Percentiles rank a stretch among this genome's conserved stretches.
Evolutionary conservation across 2,329 filamentous ascomycete species (phyloP).

Genomic region (Chaetomium sp.): DNA sequence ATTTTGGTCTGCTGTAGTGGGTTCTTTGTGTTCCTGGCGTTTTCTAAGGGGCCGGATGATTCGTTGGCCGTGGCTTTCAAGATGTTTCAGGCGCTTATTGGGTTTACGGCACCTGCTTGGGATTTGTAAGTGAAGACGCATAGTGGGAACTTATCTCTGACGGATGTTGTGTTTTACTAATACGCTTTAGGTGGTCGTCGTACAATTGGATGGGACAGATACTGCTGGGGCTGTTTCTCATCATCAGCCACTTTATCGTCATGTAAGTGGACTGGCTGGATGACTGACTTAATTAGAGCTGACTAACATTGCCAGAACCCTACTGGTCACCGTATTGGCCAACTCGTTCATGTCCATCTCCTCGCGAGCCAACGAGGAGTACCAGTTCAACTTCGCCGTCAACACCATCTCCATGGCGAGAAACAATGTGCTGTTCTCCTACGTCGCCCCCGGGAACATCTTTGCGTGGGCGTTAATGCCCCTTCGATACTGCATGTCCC

Average conservation of each 20-base stretch:
- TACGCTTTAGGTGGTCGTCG: conserved; percentile 49
- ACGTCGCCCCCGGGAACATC: conserved; percentile 85
- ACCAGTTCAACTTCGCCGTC: conserved; percentile 88
- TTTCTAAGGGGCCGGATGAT: conserved; percentile 66
- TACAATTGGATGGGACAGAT: conserved; percentile 75
- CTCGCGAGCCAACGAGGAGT: conserved; percentile 87
- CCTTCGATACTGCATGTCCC: conserved; percentile 70
- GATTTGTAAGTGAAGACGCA: conserved; percentile 54
- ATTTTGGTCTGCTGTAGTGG: conserved; percentile 86
- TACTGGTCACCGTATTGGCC: conserved; percentile 89
- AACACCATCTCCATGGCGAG: conserved; percentile 98
- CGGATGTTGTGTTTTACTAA: not conserved
- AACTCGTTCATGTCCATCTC: conserved; percentile 96
- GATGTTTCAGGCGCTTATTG: conserved; percentile 91
- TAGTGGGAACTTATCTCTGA: not conserved
- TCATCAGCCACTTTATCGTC: conserved; percentile 91
- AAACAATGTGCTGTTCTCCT: conserved; percentile 93
- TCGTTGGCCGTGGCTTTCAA: conserved; percentile 75
- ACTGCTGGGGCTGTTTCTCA: conserved; percentile 74
- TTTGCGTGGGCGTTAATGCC: conserved; percentile 86
- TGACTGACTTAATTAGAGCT: too few relatives aligned
- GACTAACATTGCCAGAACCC: conserved; percentile 48
- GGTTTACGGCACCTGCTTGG: conserved; percentile 93
- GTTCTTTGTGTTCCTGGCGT: conserved; percentile 89
- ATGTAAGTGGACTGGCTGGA: conserved; percentile 45